Base-by-base conservation (phyloP, 768 basidiomycete genomes). In the Steccherinum ochraceum region DNA sequence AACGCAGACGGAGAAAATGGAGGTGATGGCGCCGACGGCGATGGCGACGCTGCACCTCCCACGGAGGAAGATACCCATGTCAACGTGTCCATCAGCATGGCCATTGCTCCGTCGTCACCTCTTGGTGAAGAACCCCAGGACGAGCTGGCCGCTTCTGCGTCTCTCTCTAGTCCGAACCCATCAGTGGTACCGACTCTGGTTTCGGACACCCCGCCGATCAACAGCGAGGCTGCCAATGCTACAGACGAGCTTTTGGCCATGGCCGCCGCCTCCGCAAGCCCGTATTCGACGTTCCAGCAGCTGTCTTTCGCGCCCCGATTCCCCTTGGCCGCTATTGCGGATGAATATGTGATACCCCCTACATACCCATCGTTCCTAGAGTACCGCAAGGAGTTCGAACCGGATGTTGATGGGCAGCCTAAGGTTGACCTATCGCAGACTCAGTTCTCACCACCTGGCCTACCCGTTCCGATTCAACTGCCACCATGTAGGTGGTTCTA, bases 251-350 rank as follows among this genome's bases (percentile, higher is more conserved):
- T 88, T 18, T 65, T 83, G 2, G 73, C 84, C 12, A 69, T 88
- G 5, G 80, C 84, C 30, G 81, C 83, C 2, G 75, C 84, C 5
- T 82, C 85, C 50, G 81, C 83, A 67, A 87, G 89, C 18, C 81
- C 90, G 24, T 95, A 93, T 64, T 90, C 88, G 18, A 93, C 90
- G 5, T 94, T 95, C 70, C 93, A 93, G 62, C 92, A 95, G 68
- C 71, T 95, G 13, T 76, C 74, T 5, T 93, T 91, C 60, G 80
- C 93, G 2, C 92, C 92, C 10, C 84, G 78, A 46, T 90, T 95
- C 59, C 92, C 92, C n/a, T 73, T 93, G 49, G 86, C 87, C 23
- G 79, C 86, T 0, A 88, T 95, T 49, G 87, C 91, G 24, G 89
- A 93, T 60, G 89, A 93, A 40, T 95, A 89, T 66, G 79, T 91